phyloP scores from a whole-genome alignment of 2,329 filamentous ascomycete genomes.

The Aspergillus versicolor region DNA sequence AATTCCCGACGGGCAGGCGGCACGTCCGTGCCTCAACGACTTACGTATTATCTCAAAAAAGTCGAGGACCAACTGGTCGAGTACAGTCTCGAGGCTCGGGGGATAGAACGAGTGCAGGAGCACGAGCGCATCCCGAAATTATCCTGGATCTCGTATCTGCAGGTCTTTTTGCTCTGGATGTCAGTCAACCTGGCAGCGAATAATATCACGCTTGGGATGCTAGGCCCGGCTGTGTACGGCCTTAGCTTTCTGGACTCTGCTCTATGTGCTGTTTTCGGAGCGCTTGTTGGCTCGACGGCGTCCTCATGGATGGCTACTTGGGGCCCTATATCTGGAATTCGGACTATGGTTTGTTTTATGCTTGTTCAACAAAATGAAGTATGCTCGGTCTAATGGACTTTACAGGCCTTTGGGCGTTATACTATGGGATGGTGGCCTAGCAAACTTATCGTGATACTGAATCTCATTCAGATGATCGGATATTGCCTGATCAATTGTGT shows the following conservation, averaged over 20 bases:
- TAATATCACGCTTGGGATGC: constrained; percentile 64
- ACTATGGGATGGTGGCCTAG: constrained; percentile 66
- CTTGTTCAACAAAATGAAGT: neutral
- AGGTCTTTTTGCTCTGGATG: constrained; percentile 60
- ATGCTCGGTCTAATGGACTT: constrained; percentile 7
- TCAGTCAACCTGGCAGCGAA: constrained; percentile 63
- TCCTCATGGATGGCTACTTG: constrained; percentile 63
- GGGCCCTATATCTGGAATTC: constrained; percentile 60
- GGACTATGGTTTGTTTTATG: constrained; percentile 53
- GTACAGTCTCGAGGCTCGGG: constrained; percentile 56
- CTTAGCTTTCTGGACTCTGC: constrained; percentile 59
- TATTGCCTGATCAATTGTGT: constrained; percentile 65
- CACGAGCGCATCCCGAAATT: constrained; percentile 55
- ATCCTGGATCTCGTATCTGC: constrained; percentile 53
- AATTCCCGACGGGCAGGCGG: constrained; percentile 10
- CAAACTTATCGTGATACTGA: constrained; percentile 63
- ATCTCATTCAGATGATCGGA: constrained; percentile 62
- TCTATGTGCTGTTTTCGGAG: constrained; percentile 58
- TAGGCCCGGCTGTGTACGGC: constrained; percentile 59
- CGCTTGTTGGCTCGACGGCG: constrained; percentile 54
- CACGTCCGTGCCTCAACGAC: constrained; percentile 22
- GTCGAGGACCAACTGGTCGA: constrained; percentile 44
- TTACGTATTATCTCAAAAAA: constrained; percentile 30
- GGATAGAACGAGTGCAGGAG: constrained; percentile 58
- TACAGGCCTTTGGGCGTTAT: constrained; percentile 57